Conservation (phyloP, 139 green algal genomes). For the Chlorella sp. region DNA sequence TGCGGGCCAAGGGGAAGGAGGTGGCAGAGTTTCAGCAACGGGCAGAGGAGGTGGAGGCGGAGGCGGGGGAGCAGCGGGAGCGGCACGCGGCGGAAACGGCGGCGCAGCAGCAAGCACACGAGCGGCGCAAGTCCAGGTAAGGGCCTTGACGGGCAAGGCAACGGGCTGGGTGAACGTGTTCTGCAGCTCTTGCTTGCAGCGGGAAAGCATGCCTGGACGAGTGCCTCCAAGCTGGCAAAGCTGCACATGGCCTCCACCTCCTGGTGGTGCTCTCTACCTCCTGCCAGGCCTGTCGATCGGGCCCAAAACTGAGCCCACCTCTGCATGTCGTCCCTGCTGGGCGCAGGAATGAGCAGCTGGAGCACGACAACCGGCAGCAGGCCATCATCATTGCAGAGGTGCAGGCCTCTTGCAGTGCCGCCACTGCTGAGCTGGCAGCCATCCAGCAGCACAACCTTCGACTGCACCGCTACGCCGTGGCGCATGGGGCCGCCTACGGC, state of each 20-base stretch:
- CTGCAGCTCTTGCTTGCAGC: too few relatives aligned
- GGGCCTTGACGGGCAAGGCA: neutral
- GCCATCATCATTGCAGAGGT: conserved; percentile 10
- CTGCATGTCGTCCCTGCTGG: neutral
- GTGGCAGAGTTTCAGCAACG: neutral
- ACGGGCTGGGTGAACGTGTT: neutral
- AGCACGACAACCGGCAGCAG: conserved; percentile 23
- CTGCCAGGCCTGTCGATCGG: neutral
- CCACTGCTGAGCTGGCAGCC: neutral
- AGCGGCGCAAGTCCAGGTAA: neutral
- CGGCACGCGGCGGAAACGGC: neutral
- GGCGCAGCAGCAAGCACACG: neutral
- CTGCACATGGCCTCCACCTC: neutral
- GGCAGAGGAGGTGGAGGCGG: neutral
- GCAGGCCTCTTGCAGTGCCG: neutral
- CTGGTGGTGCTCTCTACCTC: neutral
- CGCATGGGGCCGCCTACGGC: conserved; percentile 14
- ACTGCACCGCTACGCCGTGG: conserved; percentile 14
- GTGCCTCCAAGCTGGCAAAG: neutral
- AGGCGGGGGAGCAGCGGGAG: neutral
- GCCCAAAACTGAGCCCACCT: too few relatives aligned
- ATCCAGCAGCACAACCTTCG: neutral
- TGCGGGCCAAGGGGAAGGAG: neutral
- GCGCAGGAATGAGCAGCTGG: conserved; percentile 26
- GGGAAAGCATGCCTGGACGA: neutral